Evolutionary conservation across 345 rosid species (phyloP).

Genomic region (Bruguiera gymnorhiza): DNA sequence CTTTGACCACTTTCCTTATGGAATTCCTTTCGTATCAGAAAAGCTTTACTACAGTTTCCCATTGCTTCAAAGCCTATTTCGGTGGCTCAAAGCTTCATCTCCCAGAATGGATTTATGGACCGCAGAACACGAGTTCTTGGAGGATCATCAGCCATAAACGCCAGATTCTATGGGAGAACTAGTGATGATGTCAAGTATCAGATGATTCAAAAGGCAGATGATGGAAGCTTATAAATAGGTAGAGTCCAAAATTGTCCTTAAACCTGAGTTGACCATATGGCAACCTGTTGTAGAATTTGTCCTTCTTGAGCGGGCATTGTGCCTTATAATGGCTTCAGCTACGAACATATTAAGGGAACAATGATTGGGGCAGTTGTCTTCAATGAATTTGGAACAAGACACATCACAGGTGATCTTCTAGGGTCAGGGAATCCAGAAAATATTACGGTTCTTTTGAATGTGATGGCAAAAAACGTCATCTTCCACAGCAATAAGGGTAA

Average conservation of each 20-base stretch:
- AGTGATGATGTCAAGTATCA: constrained; percentile 43
- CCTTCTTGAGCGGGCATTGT: constrained; percentile 66
- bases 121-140: constrained; percentile 66
- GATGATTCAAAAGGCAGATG: constrained; percentile 60
- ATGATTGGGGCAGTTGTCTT: constrained; percentile 67
- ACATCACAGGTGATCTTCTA: constrained; percentile 70
- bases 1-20: constrained; percentile 36
- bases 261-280: constrained; percentile 62
- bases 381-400: constrained; percentile 55
- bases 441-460: constrained; percentile 52
- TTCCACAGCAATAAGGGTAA: constrained; percentile 33
- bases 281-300: constrained; percentile 56
- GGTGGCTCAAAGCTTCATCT: constrained; percentile 54
- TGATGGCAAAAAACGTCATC: constrained; percentile 55
- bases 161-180: constrained; percentile 69
- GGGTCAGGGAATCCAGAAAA: constrained; percentile 42
- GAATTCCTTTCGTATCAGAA: constrained; percentile 46
- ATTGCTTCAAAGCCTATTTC: constrained; percentile 49
- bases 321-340: constrained; percentile 61
- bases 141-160: constrained; percentile 67
- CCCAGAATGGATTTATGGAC: constrained; percentile 48
- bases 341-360: constrained; percentile 69
- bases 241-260: constrained; percentile 60
- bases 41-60: constrained; percentile 48
- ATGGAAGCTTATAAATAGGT: constrained; percentile 66